Base-by-base conservation (phyloP, 2,329 filamentous ascomycete species). In the Trichoderma sp. region DNA sequence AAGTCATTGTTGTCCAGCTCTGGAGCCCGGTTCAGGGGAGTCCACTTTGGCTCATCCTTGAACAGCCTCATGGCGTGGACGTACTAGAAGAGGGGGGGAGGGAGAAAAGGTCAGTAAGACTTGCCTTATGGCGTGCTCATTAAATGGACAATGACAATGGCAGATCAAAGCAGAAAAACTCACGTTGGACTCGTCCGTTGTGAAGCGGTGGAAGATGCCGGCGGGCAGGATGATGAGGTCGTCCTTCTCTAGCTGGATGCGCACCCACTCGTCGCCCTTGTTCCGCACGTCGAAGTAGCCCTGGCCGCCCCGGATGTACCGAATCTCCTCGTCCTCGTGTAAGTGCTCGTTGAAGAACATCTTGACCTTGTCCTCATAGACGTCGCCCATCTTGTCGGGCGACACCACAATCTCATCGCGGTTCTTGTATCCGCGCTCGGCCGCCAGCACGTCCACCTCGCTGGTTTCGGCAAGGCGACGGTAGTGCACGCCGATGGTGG, bases 31-130 rank as follows among this genome's bases (percentile, higher is more conserved):
- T 97, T 97, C 73, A 99, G 81, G 16, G 96, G 92, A 43, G 94
- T 98, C 96, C 96, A 99, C 82, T 98, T 97, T 39, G 96, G 96
- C 81, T 98, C 94, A 73, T 98, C 96, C 83, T 98, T 94, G 87
- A 98, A 99, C 63, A 99, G 85, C 68, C 96, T 88, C 93, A 98
- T 95, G 16, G 96, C 96, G 77, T 96, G 92, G 73, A 97, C 93
- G 77, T 95, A 97, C 94, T 97, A 74, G 59, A 65, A 30, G 39
- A 18, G 18, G 16, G 18, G 18, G 18, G 18, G 16, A n/a, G 18
- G 39, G 56, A 59, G 10, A 3, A 54, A 21, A n/a, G 56, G 55
- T 67, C 13, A 59, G 65, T 59, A 18, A 28, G 39, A 18, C 43
- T 30, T 43, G 18, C n/a, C 39, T 43, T 43, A 10, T 43, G 39